Base-by-base conservation (phyloP, 2,329 filamentous ascomycete genomes). In the Fusarium sp. region DNA sequence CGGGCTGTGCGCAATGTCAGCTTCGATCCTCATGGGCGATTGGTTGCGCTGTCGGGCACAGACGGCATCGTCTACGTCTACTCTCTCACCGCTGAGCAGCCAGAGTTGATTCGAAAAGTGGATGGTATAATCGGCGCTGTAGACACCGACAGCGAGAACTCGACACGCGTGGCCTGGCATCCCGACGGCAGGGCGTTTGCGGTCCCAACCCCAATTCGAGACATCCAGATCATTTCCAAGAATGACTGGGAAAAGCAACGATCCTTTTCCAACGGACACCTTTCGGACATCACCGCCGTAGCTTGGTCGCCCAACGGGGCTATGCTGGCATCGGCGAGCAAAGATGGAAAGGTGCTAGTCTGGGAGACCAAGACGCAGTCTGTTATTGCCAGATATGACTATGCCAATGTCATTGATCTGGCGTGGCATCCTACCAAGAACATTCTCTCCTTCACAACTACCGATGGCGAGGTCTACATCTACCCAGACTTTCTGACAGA, bases 251-350 rank as follows among this genome's bases (percentile, higher is more conserved):
- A 93, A 72, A 89, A 90, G 66, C 93, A 98, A 74, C 85, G 90
- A 57, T 78, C 80, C 0, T 99, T 99, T 72, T 79, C 87, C 13
- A 87, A 88, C 27, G 92, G 90, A 0, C 95, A 98, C 71, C 87
- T 87, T 37, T 89, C 88, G 15, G 91, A 96, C 65, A 89, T 99
- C 55, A 97, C 92, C 0, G 90, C 93, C 3, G 78, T 96, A 32
- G 88, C 91, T 32, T 99, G 95, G 95, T 97, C 94, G 13, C 92
- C 93, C 2, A 99, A 99, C 71, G 95, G 95, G 35, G 91, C 93
- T 1, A 81, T 99, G 69, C 81, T 99, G 19, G 92, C 88, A 9
- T 87, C 86, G 15, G 87, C 88, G 14, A 86, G 80, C 61, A 86
- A 85, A 66, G 88, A 90, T 70, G 83, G 84, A 67, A 91, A 87